Evolutionary conservation across 805 yeast species (phyloP).

Genomic region (Metschnikowia hibisci): DNA sequence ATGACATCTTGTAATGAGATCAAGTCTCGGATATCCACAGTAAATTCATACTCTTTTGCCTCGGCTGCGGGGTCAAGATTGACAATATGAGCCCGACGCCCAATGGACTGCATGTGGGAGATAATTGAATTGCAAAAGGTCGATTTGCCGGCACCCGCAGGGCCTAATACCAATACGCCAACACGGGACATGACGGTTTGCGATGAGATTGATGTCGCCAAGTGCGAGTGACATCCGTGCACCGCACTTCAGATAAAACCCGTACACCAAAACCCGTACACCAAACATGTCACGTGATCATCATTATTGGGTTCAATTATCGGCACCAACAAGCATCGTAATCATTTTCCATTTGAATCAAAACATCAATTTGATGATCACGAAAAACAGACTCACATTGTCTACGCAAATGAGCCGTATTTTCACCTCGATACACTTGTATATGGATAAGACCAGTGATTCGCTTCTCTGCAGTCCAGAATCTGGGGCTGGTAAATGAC

Average conservation of each 20-base stretch:
- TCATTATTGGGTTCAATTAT: too few species aligned
- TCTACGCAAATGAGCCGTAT: slow-evolving; percentile 53
- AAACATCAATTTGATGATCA: slow-evolving; percentile 46
- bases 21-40: slow-evolving; percentile 87
- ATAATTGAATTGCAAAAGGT: slow-evolving; percentile 89
- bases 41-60: slow-evolving; percentile 84
- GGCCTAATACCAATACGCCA: slow-evolving; percentile 91
- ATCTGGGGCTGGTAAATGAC: slow-evolving; percentile 83
- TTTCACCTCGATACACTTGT: slow-evolving; percentile 66
- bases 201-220: background rate
- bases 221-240: background rate
- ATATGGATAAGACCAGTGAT: slow-evolving; percentile 73
- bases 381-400: slow-evolving; percentile 56
- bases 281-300: background rate
- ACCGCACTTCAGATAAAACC: slow-evolving; percentile 2
- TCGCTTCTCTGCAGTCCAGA: slow-evolving; percentile 64
- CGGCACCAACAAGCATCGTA: slow-evolving; percentile 70
- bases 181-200: slow-evolving; percentile 78
- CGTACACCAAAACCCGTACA: background rate
- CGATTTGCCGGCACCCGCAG: slow-evolving; percentile 95
- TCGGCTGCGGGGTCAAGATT: slow-evolving; percentile 97
- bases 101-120: slow-evolving; percentile 81
- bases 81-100: slow-evolving; percentile 91
- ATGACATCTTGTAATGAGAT: slow-evolving; percentile 89
- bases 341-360: slow-evolving; percentile 67